These are phyloP conservation scores for Emydomyces testavorans DNA, from an alignment of 2,329 filamentous ascomycete species.

Conservation along the genomic window DNA sequence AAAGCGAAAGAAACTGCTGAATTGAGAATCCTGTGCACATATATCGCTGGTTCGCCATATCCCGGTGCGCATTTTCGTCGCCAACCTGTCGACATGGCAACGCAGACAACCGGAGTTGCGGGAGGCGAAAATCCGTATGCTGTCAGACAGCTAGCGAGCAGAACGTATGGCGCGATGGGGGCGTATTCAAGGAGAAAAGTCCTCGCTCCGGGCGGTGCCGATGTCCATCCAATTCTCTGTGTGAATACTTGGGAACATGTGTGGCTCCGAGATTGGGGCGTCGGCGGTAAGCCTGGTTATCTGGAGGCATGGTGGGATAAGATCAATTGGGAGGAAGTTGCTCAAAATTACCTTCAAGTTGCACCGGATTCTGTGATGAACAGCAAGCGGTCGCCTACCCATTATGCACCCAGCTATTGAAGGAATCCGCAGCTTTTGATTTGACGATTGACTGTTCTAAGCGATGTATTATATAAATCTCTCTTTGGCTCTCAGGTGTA, in stretches of 20 bases:
- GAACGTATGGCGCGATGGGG: slow-evolving; percentile 20
- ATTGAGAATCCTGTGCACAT: slow-evolving; percentile 67
- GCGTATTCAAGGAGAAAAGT: slow-evolving; percentile 21
- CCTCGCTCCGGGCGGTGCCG: slow-evolving; percentile 32
- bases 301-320: slow-evolving; percentile 74
- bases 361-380: slow-evolving; percentile 7
- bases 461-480: slow-evolving; percentile 12
- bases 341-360: slow-evolving; percentile 29
- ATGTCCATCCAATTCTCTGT: slow-evolving; percentile 68
- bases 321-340: slow-evolving; percentile 74
- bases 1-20: slow-evolving; percentile 41
- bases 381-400: neutral
- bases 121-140: slow-evolving; percentile 16
- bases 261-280: slow-evolving; percentile 72
- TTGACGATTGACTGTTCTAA: neutral
- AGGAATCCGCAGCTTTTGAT: neutral
- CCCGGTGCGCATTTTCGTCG: slow-evolving; percentile 71
- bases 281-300: slow-evolving; percentile 63
- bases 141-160: slow-evolving; percentile 14
- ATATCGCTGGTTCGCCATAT: slow-evolving; percentile 82
- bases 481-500: neutral
- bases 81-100: slow-evolving; percentile 42
- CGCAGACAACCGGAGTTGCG: slow-evolving; percentile 23
- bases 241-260: slow-evolving; percentile 95
- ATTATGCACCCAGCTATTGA: neutral